These are phyloP conservation scores for Crithidia brevicula DNA, from an alignment of 208 protist genomes.

Conservation along the genomic window DNA sequence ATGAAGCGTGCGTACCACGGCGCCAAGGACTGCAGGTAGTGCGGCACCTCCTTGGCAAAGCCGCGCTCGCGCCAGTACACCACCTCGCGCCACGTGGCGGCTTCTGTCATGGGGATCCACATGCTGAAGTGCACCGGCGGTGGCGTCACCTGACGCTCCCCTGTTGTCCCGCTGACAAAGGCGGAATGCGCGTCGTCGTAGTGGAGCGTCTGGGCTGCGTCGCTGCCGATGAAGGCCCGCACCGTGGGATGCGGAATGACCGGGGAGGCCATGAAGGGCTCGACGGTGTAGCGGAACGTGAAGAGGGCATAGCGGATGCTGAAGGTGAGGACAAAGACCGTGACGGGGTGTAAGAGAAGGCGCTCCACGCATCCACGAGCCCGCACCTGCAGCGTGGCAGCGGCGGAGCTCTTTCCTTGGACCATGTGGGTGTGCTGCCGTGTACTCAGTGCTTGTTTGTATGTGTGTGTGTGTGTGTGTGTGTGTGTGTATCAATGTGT, in stretches of 20 bases:
- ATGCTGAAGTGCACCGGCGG: slow-evolving; percentile 38
- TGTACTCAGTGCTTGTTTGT: too few relatives aligned
- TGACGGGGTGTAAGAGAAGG: slow-evolving; percentile 16
- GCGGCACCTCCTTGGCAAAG: slow-evolving; percentile 29
- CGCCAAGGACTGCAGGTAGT: slow-evolving; percentile 45
- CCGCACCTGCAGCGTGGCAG: neutral
- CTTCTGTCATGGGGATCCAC: slow-evolving; percentile 35
- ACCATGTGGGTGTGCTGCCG: too few relatives aligned
- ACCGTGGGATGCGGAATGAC: slow-evolving; percentile 28
- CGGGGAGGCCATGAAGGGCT: slow-evolving; percentile 22
- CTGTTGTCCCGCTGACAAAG: slow-evolving; percentile 12
- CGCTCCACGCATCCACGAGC: slow-evolving; percentile 10
- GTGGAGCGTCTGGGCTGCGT: neutral
- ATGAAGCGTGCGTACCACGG: slow-evolving; percentile 77
- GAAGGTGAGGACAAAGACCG: slow-evolving; percentile 28
- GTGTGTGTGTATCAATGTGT: too few relatives aligned
- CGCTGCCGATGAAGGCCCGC: slow-evolving; percentile 7
- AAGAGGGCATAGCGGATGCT: slow-evolving; percentile 14
- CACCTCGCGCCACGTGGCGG: slow-evolving; percentile 68
- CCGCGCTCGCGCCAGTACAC: slow-evolving; percentile 61
- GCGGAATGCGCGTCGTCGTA: slow-evolving; percentile 5
- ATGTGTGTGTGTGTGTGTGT: too few relatives aligned
- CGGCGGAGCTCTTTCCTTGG: neutral
- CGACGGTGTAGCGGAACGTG: slow-evolving; percentile 11
- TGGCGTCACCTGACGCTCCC: slow-evolving; percentile 25